phyloP scores from a whole-genome alignment of 495 filamentous ascomycete species.

The Xylaria castorea region DNA sequence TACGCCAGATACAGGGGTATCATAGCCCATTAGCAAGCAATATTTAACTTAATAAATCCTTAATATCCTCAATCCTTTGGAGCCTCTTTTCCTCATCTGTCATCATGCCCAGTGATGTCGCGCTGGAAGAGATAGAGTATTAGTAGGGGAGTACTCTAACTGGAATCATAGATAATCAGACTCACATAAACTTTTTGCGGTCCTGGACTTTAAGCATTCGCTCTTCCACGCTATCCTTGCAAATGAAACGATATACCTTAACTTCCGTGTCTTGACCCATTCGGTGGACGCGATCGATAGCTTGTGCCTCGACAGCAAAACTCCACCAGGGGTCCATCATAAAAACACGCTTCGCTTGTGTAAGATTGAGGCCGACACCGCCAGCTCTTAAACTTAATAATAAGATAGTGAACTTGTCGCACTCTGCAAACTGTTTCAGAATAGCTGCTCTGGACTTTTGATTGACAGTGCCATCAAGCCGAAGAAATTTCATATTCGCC shows the following conservation, averaged over 20 bases:
- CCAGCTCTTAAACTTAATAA: conserved; percentile 88
- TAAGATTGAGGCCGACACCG: conserved; percentile 93
- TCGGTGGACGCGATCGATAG: conserved; percentile 97
- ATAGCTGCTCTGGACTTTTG: conserved; percentile 84
- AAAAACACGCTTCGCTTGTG: conserved; percentile 83
- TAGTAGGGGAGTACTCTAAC: conserved; percentile 20
- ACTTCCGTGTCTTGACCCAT: conserved; percentile 95
- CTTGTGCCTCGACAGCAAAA: conserved; percentile 94
- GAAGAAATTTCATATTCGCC: conserved; percentile 76
- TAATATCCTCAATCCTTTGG: conserved; percentile 92
- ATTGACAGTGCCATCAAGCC: conserved; percentile 88
- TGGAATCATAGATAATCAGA: conserved; percentile 29
- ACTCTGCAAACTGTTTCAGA: conserved; percentile 70
- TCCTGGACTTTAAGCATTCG: conserved; percentile 95
- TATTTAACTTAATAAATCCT: conserved; percentile 77
- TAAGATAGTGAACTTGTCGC: conserved; percentile 64
- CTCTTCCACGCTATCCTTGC: conserved; percentile 89
- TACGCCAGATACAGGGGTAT: neutral
- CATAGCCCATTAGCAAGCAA: neutral
- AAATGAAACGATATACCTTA: conserved; percentile 82
- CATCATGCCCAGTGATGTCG: conserved; percentile 91
- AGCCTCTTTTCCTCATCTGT: conserved; percentile 90
- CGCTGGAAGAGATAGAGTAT: conserved; percentile 59
- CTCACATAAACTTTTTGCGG: conserved; percentile 92
- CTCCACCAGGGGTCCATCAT: conserved; percentile 99